Base-by-base conservation (phyloP, 768 basidiomycete species). In the Podaxis sp. region DNA sequence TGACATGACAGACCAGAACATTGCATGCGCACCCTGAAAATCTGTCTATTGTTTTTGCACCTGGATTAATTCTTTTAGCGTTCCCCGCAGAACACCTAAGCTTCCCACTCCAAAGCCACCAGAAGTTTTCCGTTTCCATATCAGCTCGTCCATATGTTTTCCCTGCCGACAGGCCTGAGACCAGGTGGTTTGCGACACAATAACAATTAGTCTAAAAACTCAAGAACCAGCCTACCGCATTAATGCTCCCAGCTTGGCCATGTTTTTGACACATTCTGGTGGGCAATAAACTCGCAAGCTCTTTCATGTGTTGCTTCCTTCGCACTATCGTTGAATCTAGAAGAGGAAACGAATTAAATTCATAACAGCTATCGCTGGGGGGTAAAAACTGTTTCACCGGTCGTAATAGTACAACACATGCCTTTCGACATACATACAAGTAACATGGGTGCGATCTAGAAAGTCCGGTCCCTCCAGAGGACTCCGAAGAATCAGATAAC, bases 401-500 rank as follows among this genome's bases (percentile, higher is more conserved):
- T 28, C 28, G 22, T 62, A 56, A 17, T 48, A 62, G 55, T 62
- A 62, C 60, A 62, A 54, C 28, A 33, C 53, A 48, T 55, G 52
- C 44, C 41, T 62, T 62, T 33, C 40, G 55, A 38, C 26, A 55
- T 62, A 62, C 53, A 55, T 22, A 55, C 15, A 62, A 48, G 53
- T 44, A 54, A 41, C 53, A 62, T 46, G 54, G 54, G 44, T 37
- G 44, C 54, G 41, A 48, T 62, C 60, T 62, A 62, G 37, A 56
- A 62, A 55, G 53, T 62, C 53, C 60, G 37, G 53, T 48, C 60
- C 60, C 41, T 62, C 60, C 60, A 54, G 41, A 55, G 46, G 60
- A 37, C 50, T 12, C 40, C 26, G 60, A 55, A 61, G 54, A 33
- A 26, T 30, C 20, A 50, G n/a, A 36, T 15, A 1, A 80, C 79